Evolutionary conservation across 495 filamentous ascomycete genomes (phyloP).

Genomic region (Ramalina peruviana): DNA sequence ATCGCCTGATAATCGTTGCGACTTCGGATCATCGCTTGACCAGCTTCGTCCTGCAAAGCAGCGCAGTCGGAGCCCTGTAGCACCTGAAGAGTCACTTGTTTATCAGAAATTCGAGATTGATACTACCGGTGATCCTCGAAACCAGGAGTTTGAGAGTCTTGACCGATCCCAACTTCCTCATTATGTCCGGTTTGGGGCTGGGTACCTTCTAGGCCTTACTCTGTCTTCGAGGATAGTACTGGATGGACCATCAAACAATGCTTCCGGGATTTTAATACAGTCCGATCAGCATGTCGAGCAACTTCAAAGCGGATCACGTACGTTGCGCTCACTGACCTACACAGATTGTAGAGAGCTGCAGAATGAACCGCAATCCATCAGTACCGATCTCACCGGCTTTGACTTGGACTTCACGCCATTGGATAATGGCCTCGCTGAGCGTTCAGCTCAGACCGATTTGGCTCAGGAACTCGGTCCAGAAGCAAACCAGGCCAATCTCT

Average conservation of each 20-base stretch:
- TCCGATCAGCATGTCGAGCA: constrained; percentile 13
- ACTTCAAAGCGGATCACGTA: constrained; percentile 21
- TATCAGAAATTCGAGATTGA: constrained; percentile 31
- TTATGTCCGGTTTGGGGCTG: constrained; percentile 45
- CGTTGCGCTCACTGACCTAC: constrained; percentile 24
- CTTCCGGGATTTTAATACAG: constrained; percentile 32
- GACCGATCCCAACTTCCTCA: constrained; percentile 45
- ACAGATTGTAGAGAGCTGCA: constrained; percentile 22
- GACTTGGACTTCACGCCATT: constrained; percentile 34
- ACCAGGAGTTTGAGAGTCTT: constrained; percentile 44
- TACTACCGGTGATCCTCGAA: constrained; percentile 46
- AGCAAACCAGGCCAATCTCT: no score
- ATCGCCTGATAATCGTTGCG: no score
- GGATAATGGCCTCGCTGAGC: not conserved
- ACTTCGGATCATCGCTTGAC: no score
- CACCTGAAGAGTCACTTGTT: constrained; percentile 4
- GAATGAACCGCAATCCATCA: constrained; percentile 18
- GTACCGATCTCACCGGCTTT: constrained; percentile 16
- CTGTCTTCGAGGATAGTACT: constrained; percentile 28
- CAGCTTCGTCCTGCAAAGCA: no score
- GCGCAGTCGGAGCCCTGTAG: constrained; percentile 2
- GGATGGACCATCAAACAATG: constrained; percentile 34
- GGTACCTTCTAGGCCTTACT: constrained; percentile 42
- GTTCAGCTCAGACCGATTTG: no score
- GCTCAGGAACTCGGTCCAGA: no score